Percentiles rank a stretch among this genome's conserved stretches.
Conservation (phyloP, 352 stramenopile species). For the Globisporangium splendens region DNA sequence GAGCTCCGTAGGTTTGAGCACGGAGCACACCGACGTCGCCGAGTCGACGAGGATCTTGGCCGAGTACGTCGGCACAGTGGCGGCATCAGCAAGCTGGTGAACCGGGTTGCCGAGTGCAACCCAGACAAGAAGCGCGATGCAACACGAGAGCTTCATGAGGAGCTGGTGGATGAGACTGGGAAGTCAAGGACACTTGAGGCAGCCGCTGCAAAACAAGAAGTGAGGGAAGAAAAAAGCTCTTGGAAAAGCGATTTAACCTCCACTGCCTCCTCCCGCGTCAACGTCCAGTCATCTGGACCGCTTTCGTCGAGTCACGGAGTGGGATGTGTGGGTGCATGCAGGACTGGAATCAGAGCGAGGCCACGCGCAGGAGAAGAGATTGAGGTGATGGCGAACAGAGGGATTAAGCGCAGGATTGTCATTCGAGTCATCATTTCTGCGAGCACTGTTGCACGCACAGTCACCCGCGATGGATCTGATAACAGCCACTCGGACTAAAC, state of each 20-base stretch:
- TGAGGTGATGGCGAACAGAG: too few species aligned
- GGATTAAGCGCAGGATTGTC: too few species aligned
- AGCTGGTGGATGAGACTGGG: background rate
- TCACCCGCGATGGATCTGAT: too few species aligned
- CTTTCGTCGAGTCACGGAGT: too few species aligned
- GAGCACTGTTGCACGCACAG: too few species aligned
- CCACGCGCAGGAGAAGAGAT: too few species aligned
- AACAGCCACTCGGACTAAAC: too few species aligned
- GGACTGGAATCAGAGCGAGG: too few species aligned
- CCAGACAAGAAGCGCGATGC: background rate
- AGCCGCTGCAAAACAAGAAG: background rate
- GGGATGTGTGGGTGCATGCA: too few species aligned
- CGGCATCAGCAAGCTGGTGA: background rate
- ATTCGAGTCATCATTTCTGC: too few species aligned
- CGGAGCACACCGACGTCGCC: conserved; percentile 1
- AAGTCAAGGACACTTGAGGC: background rate
- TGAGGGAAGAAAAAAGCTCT: background rate
- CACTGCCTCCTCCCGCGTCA: background rate
- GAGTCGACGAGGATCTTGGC: conserved; percentile 15
- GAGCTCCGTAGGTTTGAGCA: conserved; percentile 12
- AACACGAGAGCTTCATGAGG: background rate
- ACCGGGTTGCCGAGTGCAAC: background rate
- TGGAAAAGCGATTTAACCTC: background rate
- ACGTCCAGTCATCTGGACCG: background rate
- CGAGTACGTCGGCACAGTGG: conserved; percentile 6